Base-by-base conservation (phyloP, 768 basidiomycete species). In the Pisolithus tinctorius region DNA sequence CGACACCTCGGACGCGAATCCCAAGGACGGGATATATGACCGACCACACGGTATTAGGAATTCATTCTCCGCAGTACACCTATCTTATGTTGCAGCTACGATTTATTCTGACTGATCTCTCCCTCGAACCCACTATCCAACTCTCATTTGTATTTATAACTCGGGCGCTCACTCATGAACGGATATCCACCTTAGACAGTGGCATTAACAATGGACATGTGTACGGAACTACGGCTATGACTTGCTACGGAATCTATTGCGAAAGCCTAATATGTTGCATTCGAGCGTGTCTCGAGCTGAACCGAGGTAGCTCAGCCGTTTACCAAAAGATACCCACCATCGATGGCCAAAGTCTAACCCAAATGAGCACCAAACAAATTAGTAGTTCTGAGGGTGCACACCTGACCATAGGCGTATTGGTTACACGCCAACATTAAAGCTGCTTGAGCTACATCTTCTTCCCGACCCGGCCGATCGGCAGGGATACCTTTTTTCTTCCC, bases 391-490 rank as follows among this genome's bases (percentile, higher is more conserved):
- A 10, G 27, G 27, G 4, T 11, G 26, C 59, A 7, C 46, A 70
- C 70, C 60, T 71, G 69, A 1, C 69, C 70, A 45, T 70, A 70
- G 7, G 62, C 49, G 49, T 70, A 70, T 49, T 66, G 48, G 42
- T 72, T 70, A 39, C 54, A 55, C 2, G 67, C 67, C 9, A 70
- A 52, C 48, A 65, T 53, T 34, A 72, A 53, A 25, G 63, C 65
- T 25, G 59, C 56, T 45, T 70, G 68, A 6, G 66, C 69, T 58
- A 71, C 68, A 48, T 70, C 71, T 44, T 66, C 62, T 3, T 69
- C 71, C 9, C 58, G 50, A 7, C 70, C 71, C 4, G 69, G 63
- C 13, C 71, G 59, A 27, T 62, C 65, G 10, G 66, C 70, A 2
- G 69, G 69, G 26, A 70, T 68, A 17, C 66, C 63, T 52, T 69